A percentile compares a stretch with the other conserved stretches of the same genome.
Conservation (phyloP, 495 filamentous ascomycete genomes). For the Hypomontagnella submonticulosa region DNA sequence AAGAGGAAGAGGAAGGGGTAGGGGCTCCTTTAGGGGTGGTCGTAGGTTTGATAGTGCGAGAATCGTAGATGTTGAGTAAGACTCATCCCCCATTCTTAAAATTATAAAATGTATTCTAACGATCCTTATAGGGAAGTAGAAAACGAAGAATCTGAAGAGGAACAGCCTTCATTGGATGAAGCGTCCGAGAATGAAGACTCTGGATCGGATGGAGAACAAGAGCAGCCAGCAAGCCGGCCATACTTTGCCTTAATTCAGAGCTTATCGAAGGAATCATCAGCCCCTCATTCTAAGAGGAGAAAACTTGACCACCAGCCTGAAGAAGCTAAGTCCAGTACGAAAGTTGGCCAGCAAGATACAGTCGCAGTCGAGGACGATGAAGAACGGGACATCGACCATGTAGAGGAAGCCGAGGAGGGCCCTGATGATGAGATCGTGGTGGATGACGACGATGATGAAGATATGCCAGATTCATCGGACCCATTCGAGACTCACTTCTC, state of each 20-base stretch:
- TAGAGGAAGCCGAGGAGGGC: conserved; percentile 62
- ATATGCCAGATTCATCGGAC: conserved; percentile 68
- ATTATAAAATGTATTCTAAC: conserved; percentile 38
- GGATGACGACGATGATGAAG: conserved; percentile 57
- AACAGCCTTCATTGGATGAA: conserved; percentile 50
- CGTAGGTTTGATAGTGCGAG: conserved; percentile 42
- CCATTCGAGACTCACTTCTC: conserved; percentile 86
- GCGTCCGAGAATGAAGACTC: conserved; percentile 54
- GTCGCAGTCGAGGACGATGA: conserved; percentile 4
- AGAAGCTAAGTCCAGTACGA: conserved; percentile 40
- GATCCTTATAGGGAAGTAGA: conserved; percentile 47
- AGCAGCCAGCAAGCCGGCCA: conserved; percentile 53
- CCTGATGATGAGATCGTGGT: conserved; percentile 51
- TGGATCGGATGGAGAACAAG: conserved; percentile 55
- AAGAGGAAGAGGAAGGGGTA: conserved; percentile 30
- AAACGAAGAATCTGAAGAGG: conserved; percentile 58
- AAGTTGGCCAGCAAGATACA: conserved; percentile 38
- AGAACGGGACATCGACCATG: conserved; percentile 57
- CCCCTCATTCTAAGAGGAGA: conserved; percentile 72
- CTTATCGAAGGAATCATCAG: conserved; percentile 64
- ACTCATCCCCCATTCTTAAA: not conserved
- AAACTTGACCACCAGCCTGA: conserved; percentile 64
- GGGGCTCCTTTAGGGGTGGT: conserved; percentile 28
- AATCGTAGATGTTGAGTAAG: conserved; percentile 43
- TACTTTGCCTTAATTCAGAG: conserved; percentile 76